Evolutionary conservation across 2,329 filamentous ascomycete genomes (phyloP).

Genomic region (Colletotrichum viniferum): DNA sequence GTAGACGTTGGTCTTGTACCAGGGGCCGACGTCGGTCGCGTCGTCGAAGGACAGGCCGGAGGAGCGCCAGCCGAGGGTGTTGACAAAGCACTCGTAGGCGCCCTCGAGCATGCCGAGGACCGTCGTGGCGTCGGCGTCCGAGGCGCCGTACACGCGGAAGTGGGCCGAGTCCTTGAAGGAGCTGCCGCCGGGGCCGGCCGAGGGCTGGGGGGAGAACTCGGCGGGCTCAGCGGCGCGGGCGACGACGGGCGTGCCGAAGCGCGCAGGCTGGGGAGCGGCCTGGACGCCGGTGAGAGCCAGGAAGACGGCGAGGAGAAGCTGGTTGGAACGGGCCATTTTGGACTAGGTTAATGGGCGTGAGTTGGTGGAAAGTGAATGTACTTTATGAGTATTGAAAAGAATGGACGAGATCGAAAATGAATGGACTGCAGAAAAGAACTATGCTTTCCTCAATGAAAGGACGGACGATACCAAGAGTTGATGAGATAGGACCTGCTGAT

Average conservation of each 20-base stretch:
- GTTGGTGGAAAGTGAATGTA: not conserved
- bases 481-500: not conserved
- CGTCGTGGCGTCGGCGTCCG: constrained; percentile 22
- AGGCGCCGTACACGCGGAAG: constrained; percentile 42
- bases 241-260: constrained; percentile 58
- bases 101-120: constrained; percentile 48
- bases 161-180: constrained; percentile 37
- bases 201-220: constrained; percentile 32
- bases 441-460: not conserved
- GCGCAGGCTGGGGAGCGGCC: constrained; percentile 3
- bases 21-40: constrained; percentile 39
- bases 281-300: not conserved
- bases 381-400: not conserved
- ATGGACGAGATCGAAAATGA: not conserved
- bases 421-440: not conserved
- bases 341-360: not conserved
- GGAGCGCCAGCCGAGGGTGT: constrained; percentile 41
- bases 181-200: constrained; percentile 35
- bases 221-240: constrained; percentile 22
- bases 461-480: not conserved
- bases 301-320: constrained; percentile 10
- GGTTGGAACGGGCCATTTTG: constrained; percentile 7
- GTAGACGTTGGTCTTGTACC: constrained; percentile 53
- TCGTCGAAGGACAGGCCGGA: constrained; percentile 40
- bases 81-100: constrained; percentile 46